Percentiles rank a stretch among this genome's conserved stretches.
These are phyloP conservation scores for Daedalea quercina DNA, from an alignment of 768 basidiomycete genomes.

Conservation along the genomic window DNA sequence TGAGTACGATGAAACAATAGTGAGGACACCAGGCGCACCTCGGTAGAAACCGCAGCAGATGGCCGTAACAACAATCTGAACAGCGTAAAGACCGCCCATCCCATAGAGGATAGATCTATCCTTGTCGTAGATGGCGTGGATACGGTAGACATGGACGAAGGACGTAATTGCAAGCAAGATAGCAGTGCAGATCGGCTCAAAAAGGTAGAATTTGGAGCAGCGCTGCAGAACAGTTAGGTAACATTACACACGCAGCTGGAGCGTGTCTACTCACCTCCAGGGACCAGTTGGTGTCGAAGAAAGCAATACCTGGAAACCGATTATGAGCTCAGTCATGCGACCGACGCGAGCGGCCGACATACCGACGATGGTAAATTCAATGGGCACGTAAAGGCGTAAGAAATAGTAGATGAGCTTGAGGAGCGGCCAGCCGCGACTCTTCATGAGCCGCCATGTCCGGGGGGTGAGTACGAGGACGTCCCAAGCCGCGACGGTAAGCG, in stretches of 20 bases:
- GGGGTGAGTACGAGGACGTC: conserved; percentile 83
- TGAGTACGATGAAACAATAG: conserved; percentile 2
- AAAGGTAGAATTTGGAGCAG: conserved; percentile 71
- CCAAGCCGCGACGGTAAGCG: conserved; percentile 86
- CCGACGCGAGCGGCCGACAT: conserved; percentile 11
- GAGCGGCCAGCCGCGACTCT: conserved; percentile 59
- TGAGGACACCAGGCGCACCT: conserved; percentile 33
- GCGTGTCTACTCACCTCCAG: conserved; percentile 34
- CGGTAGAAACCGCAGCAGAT: conserved; percentile 75
- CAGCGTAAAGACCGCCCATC: conserved; percentile 53
- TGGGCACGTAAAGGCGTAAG: conserved; percentile 68
- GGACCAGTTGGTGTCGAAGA: conserved; percentile 72
- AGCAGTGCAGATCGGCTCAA: conserved; percentile 83
- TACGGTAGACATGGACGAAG: conserved; percentile 68
- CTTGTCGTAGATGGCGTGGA: conserved; percentile 75
- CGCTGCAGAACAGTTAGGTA: conserved; percentile 27
- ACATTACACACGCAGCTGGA: neutral
- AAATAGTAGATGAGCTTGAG: conserved; percentile 76
- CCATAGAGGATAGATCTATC: conserved; percentile 42
- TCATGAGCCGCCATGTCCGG: conserved; percentile 65
- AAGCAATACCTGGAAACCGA: conserved; percentile 55
- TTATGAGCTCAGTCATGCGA: neutral
- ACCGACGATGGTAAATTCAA: conserved; percentile 76
- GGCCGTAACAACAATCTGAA: conserved; percentile 69
- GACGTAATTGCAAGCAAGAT: conserved; percentile 71